Percentiles rank a stretch among this genome's conserved stretches.
phyloP scores from a whole-genome alignment of 2,329 filamentous ascomycete genomes.

The Ophiocordyceps camponoti-rufipedis region DNA sequence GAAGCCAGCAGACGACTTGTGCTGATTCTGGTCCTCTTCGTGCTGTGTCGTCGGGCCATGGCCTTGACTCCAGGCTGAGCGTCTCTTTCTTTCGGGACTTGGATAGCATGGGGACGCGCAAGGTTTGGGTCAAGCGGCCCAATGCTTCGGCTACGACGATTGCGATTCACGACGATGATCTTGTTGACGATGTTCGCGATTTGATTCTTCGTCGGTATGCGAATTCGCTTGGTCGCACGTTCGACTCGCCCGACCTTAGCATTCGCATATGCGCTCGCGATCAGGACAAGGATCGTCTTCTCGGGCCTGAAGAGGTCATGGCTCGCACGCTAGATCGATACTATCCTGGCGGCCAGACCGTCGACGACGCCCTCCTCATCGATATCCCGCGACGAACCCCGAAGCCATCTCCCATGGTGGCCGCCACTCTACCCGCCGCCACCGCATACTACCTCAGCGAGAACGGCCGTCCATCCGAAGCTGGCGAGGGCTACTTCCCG shows the following conservation, averaged over 20 bases:
- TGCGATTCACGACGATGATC: conserved; percentile 66
- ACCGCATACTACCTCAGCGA: conserved; percentile 40
- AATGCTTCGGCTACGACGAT: conserved; percentile 76
- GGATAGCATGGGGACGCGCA: conserved; percentile 49
- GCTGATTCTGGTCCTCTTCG: neutral
- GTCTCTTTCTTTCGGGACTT: neutral
- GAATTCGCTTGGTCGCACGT: conserved; percentile 76
- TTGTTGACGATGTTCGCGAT: conserved; percentile 89
- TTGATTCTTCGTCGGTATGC: conserved; percentile 84
- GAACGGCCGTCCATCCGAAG: conserved; percentile 47
- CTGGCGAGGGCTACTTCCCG: conserved; percentile 68
- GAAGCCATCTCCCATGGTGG: conserved; percentile 54
- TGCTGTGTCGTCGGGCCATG: neutral
- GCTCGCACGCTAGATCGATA: conserved; percentile 59
- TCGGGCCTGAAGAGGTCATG: conserved; percentile 80
- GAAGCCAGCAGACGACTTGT: neutral
- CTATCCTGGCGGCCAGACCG: conserved; percentile 70
- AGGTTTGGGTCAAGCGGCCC: conserved; percentile 88
- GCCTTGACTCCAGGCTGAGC: neutral
- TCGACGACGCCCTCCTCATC: conserved; percentile 81
- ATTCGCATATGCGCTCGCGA: conserved; percentile 63
- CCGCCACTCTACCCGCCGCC: conserved; percentile 19
- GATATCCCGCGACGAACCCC: conserved; percentile 72
- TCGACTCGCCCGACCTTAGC: conserved; percentile 78
- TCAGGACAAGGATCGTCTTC: conserved; percentile 41